Evolutionary conservation across 2,329 filamentous ascomycete species (phyloP).

Genomic region (Exophiala mesophila): DNA sequence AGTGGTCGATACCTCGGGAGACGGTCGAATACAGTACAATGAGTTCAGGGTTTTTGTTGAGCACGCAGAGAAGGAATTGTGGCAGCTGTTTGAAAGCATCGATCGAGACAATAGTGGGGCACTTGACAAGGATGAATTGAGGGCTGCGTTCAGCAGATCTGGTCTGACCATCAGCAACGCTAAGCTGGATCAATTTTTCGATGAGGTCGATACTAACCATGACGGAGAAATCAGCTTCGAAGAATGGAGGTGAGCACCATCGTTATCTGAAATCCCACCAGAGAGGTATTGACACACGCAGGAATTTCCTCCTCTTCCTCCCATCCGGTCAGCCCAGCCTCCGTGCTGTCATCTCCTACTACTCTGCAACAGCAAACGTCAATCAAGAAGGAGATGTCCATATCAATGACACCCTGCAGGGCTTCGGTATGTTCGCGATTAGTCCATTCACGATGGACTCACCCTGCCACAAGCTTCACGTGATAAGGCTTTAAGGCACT

Average conservation of each 20-base stretch:
- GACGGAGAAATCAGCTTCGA: slow-evolving; percentile 85
- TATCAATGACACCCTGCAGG: slow-evolving; percentile 85
- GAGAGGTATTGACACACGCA: slow-evolving; percentile 37
- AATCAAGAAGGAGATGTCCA: slow-evolving; percentile 91
- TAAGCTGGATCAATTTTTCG: slow-evolving; percentile 79
- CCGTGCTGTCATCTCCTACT: slow-evolving; percentile 81
- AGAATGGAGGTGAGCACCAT: slow-evolving; percentile 80
- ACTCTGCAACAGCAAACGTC: slow-evolving; percentile 80
- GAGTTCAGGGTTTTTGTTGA: slow-evolving; percentile 89
- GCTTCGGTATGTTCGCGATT: slow-evolving; percentile 77
- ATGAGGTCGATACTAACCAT: slow-evolving; percentile 80
- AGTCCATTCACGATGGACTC: no score
- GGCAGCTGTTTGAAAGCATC: slow-evolving; percentile 75
- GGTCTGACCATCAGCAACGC: slow-evolving; percentile 73
- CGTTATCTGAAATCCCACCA: background rate
- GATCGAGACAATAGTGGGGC: slow-evolving; percentile 81
- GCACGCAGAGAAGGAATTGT: slow-evolving; percentile 78
- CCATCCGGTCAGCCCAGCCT: slow-evolving; percentile 65
- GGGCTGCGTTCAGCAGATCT: slow-evolving; percentile 68
- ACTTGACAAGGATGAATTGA: slow-evolving; percentile 80
- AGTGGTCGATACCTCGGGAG: slow-evolving; percentile 77
- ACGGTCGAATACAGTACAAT: slow-evolving; percentile 86
- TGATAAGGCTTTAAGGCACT: no score
- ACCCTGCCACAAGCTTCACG: no score
- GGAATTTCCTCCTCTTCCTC: slow-evolving; percentile 91